Conservation (phyloP, 208 protist species). For the Wallacemonas sp. region DNA sequence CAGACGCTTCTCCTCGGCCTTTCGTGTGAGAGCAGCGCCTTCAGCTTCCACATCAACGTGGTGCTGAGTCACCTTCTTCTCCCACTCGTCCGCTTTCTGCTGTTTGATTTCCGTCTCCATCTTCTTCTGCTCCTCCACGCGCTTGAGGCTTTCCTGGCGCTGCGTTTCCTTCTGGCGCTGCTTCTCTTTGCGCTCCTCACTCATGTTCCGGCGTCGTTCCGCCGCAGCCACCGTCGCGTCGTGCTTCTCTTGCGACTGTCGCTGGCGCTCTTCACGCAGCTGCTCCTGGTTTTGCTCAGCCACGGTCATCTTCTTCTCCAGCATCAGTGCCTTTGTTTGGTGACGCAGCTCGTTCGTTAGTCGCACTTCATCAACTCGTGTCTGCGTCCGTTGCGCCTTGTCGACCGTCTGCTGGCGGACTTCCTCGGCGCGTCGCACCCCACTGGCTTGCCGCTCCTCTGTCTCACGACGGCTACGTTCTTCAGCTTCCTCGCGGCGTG, state of each 20-base stretch:
- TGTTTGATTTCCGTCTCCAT: conserved; percentile 49
- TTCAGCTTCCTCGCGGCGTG: conserved; percentile 69
- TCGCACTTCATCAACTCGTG: conserved; percentile 75
- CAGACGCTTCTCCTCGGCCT: conserved; percentile 64
- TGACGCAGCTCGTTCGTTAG: conserved; percentile 73
- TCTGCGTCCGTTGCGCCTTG: conserved; percentile 54
- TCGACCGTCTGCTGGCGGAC: conserved; percentile 66
- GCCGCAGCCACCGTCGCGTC: conserved; percentile 77
- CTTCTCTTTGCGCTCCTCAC: conserved; percentile 66
- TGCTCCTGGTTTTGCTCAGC: conserved; percentile 80
- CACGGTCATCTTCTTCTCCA: conserved; percentile 79
- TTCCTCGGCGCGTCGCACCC: conserved; percentile 67
- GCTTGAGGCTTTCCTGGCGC: conserved; percentile 38
- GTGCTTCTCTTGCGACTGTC: conserved; percentile 58
- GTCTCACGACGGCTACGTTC: conserved; percentile 52
- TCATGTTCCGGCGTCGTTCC: conserved; percentile 68
- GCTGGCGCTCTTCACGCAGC: conserved; percentile 65
- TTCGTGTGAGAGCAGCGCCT: conserved; percentile 37
- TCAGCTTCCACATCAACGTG: conserved; percentile 44
- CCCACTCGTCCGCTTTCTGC: conserved; percentile 63
- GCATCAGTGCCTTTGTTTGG: conserved; percentile 66
- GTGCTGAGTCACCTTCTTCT: conserved; percentile 65
- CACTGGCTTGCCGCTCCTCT: conserved; percentile 65
- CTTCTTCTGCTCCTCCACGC: conserved; percentile 79
- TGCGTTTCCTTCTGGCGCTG: conserved; percentile 76